phyloP scores from a whole-genome alignment of 805 yeast species.

The Yarrowia sp. region DNA sequence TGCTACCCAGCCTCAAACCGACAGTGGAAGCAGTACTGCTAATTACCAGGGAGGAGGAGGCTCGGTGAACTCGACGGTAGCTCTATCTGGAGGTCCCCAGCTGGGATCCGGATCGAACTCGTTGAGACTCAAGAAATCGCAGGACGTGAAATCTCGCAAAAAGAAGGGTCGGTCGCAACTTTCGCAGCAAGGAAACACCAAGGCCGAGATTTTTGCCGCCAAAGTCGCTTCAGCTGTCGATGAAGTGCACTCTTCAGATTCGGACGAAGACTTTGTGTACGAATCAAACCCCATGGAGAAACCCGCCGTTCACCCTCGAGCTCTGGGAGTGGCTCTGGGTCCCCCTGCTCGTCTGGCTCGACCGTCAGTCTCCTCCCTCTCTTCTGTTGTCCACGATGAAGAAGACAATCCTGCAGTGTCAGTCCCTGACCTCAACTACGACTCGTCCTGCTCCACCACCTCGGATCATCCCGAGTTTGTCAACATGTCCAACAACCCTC shows the following conservation, averaged over 20 bases:
- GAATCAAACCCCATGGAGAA: conserved; percentile 57
- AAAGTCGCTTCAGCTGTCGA: conserved; percentile 92
- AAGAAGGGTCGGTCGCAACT: conserved; percentile 48
- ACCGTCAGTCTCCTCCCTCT: conserved; percentile 24
- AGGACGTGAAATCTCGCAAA: conserved; percentile 50
- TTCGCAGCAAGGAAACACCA: conserved; percentile 58
- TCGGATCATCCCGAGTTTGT: conserved; percentile 33
- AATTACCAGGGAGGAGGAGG: conserved; percentile 24
- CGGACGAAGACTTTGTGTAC: conserved; percentile 96
- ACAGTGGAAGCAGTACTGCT: background rate
- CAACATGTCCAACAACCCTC: conserved; percentile 36
- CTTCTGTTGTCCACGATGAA: conserved; percentile 31
- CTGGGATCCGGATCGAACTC: conserved; percentile 25
- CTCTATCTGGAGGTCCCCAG: conserved; percentile 28
- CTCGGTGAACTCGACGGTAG: conserved; percentile 14
- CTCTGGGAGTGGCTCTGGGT: conserved; percentile 24
- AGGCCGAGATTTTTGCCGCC: conserved; percentile 95
- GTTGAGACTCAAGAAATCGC: conserved; percentile 37
- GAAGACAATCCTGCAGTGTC: conserved; percentile 19
- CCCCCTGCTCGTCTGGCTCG: conserved; percentile 25
- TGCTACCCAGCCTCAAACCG: conserved; percentile 22
- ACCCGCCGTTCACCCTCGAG: conserved; percentile 5
- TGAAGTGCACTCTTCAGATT: conserved; percentile 79
- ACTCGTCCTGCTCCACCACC: conserved; percentile 39
- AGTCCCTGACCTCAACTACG: conserved; percentile 29